phyloP scores from a whole-genome alignment of 257 asterid genomes.

The Solanum raphanifolium region DNA sequence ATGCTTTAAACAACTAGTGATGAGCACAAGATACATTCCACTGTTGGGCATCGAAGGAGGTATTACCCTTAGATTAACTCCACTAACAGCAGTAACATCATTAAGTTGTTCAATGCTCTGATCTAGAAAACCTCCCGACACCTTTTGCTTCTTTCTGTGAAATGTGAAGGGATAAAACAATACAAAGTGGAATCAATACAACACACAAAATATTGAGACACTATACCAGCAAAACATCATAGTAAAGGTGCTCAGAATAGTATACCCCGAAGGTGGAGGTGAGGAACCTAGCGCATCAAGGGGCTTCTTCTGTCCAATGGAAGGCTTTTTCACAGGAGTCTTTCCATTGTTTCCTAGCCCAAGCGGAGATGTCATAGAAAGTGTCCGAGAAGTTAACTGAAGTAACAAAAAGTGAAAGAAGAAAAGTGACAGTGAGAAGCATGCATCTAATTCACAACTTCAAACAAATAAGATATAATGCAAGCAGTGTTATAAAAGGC shows the following conservation, averaged over 20 bases:
- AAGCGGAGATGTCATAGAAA: slow-evolving; percentile 35
- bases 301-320: slow-evolving; percentile 79
- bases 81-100: slow-evolving; percentile 97
- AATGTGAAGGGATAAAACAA: background rate
- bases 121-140: slow-evolving; percentile 65
- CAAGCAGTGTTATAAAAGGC: background rate
- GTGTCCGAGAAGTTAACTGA: slow-evolving; percentile 50
- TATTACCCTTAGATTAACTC: slow-evolving; percentile 88
- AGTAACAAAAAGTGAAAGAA: background rate
- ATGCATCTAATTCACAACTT: background rate
- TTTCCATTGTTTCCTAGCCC: slow-evolving; percentile 49
- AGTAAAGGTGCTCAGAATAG: background rate
- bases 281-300: slow-evolving; percentile 73
- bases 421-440: background rate
- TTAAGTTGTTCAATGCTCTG: slow-evolving; percentile 98
- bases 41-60: background rate
- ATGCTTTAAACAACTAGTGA: background rate
- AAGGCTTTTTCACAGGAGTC: slow-evolving; percentile 46
- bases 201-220: background rate
- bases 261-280: slow-evolving; percentile 75
- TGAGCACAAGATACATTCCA: background rate
- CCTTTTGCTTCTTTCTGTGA: slow-evolving; percentile 88
- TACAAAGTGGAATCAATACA: background rate
- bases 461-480: background rate
- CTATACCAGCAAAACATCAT: background rate